Evolutionary conservation across 176 grass and related monocot species (phyloP).

Genomic region (Phragmites australis): DNA sequence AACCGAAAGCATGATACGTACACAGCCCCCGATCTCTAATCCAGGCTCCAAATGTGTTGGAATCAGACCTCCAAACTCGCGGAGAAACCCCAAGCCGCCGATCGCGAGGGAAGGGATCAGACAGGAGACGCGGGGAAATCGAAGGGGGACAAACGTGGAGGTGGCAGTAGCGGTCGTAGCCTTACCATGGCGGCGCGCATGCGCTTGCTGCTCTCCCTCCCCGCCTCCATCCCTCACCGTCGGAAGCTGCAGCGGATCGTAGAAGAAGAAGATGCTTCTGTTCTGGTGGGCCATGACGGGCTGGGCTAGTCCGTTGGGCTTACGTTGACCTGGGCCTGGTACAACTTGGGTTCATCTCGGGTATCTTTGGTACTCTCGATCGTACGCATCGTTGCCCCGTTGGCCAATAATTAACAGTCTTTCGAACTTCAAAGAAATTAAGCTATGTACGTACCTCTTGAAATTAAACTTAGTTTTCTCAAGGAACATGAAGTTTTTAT

Average conservation of each 20-base stretch:
- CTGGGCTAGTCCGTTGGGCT: too few species aligned
- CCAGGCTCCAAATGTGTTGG: background rate
- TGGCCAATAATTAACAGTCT: too few species aligned
- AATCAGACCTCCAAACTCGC: background rate
- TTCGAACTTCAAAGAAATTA: too few species aligned
- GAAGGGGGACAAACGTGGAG: background rate
- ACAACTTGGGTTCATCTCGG: too few species aligned
- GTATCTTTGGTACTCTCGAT: too few species aligned
- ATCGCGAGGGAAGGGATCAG: background rate
- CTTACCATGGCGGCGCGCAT: conserved; percentile 43
- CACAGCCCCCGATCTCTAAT: too few species aligned
- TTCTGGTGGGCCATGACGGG: too few species aligned
- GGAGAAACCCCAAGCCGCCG: background rate
- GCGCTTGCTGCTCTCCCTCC: conserved; percentile 42
- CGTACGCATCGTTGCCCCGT: too few species aligned
- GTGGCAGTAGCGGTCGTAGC: background rate
- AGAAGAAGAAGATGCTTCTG: background rate
- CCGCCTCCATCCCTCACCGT: background rate
- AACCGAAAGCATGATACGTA: background rate
- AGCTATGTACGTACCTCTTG: too few species aligned
- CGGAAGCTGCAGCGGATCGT: background rate
- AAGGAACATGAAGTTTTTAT: too few species aligned
- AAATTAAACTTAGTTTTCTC: too few species aligned
- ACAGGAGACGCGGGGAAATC: background rate
- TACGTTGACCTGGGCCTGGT: too few species aligned